Base-by-base conservation (phyloP, 805 yeast species). In the Sugiyamaella valdiviana region DNA sequence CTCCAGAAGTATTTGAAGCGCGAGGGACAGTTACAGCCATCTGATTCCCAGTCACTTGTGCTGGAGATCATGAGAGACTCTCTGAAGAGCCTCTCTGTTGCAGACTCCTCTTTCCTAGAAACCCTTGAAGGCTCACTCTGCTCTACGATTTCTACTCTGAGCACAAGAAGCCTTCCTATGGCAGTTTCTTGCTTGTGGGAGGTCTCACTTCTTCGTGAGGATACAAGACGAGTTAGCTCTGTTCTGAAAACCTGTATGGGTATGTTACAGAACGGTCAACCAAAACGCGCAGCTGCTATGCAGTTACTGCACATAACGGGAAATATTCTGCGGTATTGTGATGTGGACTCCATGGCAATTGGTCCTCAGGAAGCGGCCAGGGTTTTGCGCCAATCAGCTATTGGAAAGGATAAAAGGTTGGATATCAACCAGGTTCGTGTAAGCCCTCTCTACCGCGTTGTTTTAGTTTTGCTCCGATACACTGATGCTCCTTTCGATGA, bases 131-230 rank as follows among this genome's bases (percentile, higher is more conserved):
- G 32, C 36, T 23, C 49, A 36, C 5, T 21, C 45, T 23, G 44
- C 21, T 24, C 47, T 46, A 29, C 45, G 47, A 38, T 48, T 42
- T 17, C 48, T 6, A 23, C 45, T n/a, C 44, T 19, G 42, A 41
- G 39, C 40, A 38, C 24, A 32, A 44, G 51, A 52, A 10, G 32
- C 40, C 36, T 50, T 22, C 36, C 48, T 26, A 37, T 54, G 37
- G 95, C 91, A 0, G 75, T 86, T 62, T 88, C 89, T 1, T 73
- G 86, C 49, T 64, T 79, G 3, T 80, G 88, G 83, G 63, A 63
- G 6, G 66, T 85, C 0, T 73, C 85, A 1, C 58, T 54, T 2
- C 64, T 75, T 56, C 69, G 73, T 37, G 65, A 70, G 1, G 79
- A 77, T 44, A 71, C 75, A 0, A 48, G 58, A 0, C 76, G 77